Evolutionary conservation across 129 eudicot genomes (phyloP), one percentile per base, ranked within the genome.

Genomic region (carrot (Daucus carota)): DNA sequence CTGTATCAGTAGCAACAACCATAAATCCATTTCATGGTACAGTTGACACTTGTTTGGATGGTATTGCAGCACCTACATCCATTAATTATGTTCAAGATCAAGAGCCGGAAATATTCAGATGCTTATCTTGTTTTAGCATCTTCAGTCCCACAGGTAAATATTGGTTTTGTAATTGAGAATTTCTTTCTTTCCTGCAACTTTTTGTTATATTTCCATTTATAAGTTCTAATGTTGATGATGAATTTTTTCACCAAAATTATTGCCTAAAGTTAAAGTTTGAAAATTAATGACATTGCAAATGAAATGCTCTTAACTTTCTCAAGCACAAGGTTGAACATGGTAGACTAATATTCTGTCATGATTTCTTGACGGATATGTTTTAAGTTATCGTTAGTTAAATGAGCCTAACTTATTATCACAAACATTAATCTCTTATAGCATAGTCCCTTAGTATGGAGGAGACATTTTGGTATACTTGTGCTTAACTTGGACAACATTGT

Each of bases 91-190:
- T 81, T 52, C 87, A 66, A 73, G 84, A 89, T 8, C 71, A 75
- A 80, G 89, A 81, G 68, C 89, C 92, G 26, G 93, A 86, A 40
- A 79, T 87, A 42, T 87, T 94, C 85, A 83, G 92, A 87, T 94
- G 97, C 83, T 85, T 94, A 73, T 91, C 99, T 31, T 91, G 99
- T 87, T 88, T 94, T 83, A 89, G 96, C 81, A 76, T 94, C 82
- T 91, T 94, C 86, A 84, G 87, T 84, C 96, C 99, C 46, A 70
- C 78, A n/a, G 89, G 99, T 94, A 75, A 29, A 78, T 46, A 57
- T 79, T 62, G 28, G 44, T 43, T 26, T 47, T 45, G 73, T 73
- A 75, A 31, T 29, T 9, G 47, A 69, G 50, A 18, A 20, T 33
- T 9, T 69, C 28, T 13, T n/a, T 17, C 36, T 74, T 74, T 6